phyloP scores from a whole-genome alignment of 257 asterid species.

The Primulina tabacum region DNA sequence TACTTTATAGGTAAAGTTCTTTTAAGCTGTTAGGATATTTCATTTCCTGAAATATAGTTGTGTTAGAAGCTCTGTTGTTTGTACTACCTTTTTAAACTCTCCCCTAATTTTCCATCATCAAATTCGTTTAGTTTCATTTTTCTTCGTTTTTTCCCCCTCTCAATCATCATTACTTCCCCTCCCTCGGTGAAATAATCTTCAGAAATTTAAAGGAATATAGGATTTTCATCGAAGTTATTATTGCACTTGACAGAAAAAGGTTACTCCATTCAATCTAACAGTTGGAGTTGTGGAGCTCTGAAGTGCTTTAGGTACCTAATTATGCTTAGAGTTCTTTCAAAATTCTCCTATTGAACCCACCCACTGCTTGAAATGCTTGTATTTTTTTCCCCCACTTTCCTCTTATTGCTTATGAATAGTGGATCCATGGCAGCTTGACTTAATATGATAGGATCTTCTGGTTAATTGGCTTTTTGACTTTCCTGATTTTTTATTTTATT shows the following conservation, averaged over 20 bases:
- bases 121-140: not conserved
- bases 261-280: slow-evolving; percentile 28
- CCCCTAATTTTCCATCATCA: not conserved
- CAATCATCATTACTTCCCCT: not conserved
- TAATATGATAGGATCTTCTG: slow-evolving; percentile 5
- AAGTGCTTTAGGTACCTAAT: slow-evolving; percentile 16
- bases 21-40: not conserved
- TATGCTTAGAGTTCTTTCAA: slow-evolving; percentile 11
- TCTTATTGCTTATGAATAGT: slow-evolving; percentile 11
- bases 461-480: slow-evolving; percentile 20
- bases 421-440: not conserved
- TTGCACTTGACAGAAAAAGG: slow-evolving; percentile 13
- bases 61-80: not conserved
- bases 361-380: slow-evolving; percentile 8
- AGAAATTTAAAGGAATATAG: not conserved
- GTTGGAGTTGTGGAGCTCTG: slow-evolving; percentile 21
- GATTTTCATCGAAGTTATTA: slow-evolving; percentile 25
- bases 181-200: not conserved
- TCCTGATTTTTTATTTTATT: not conserved
- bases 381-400: not conserved
- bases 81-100: not conserved
- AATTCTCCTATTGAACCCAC: slow-evolving; percentile 13
- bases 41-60: not conserved
- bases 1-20: no score
- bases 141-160: not conserved